Base-by-base conservation (phyloP, 1,284 basidiomycete species). In the Leccinum pachyderme region DNA sequence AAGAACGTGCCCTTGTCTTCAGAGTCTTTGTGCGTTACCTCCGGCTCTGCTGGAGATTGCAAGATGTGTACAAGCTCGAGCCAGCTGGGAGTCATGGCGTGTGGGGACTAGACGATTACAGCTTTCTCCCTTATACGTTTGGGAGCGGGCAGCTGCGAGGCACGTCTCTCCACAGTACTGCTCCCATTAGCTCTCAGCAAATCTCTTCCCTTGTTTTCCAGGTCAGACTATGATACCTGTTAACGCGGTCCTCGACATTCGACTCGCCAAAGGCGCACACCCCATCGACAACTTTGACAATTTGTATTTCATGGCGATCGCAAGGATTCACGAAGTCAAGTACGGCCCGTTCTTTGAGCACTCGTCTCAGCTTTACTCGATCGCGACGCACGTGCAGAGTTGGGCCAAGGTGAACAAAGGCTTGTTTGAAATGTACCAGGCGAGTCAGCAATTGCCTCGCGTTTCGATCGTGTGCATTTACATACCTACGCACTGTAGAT, bases 31-130 rank as follows among this genome's bases (percentile, higher is more conserved):
- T 82, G 52, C 81, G 89, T 25, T 99, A 98, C 68, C 75, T 96
- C 46, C 79, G 81, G 39, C 77, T 96, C 27, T 92, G 88, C 59
- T 95, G 93, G 83, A 80, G 81, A 50, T 77, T 98, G 31, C 97
- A 99, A 68, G 89, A 93, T 63, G 82, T 85, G 25, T 99, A 98
- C 70, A 84, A 81, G 46, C 83, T 99, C 7, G 96, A 99, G 72
- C 96, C 97, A 4, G 96, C 96, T 0, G 96, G 96, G 3, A 95
- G 91, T 59, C 97, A 99, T 67, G 96, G 96, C 7, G 96, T 98
- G 0, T 99, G 96, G 96, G 96, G 96, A 0, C 75, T 99, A 33
- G 95, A 99, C 69, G 97, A 99, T 70, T 97, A 90, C 59, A 85
- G 82, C 52, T 97, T 97, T 73, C 77, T 97, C 25, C 87, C 89